Conservation (phyloP, 345 rosid species). For the Arabidopsis suecica region DNA sequence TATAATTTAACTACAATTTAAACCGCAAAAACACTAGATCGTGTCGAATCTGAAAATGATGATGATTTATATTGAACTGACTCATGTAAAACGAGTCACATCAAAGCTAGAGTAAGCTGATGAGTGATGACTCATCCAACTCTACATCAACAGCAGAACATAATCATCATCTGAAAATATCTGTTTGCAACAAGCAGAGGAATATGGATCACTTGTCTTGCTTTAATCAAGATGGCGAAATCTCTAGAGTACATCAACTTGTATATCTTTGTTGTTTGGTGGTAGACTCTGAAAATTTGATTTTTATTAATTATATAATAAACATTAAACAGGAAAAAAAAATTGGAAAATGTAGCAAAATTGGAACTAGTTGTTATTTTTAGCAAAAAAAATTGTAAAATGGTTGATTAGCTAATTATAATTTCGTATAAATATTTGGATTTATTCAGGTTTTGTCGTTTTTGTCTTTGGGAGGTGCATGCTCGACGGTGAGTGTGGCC, state of each 20-base stretch:
- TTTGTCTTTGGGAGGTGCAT: constrained; percentile 65
- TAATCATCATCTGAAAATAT: background rate
- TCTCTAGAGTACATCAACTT: constrained; percentile 20
- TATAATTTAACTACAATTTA: background rate
- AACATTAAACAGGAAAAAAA: background rate
- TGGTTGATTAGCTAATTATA: background rate
- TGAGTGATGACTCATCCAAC: constrained; percentile 12
- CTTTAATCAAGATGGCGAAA: background rate
- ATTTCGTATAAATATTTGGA: background rate
- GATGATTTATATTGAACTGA: background rate
- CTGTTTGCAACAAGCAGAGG: background rate
- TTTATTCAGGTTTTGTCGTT: constrained; percentile 55
- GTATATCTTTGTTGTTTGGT: background rate
- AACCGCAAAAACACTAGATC: background rate
- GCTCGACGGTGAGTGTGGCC: constrained; percentile 62
- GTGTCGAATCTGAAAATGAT: constrained; percentile 1
- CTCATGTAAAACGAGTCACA: background rate
- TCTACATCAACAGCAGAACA: background rate
- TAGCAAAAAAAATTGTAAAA: background rate
- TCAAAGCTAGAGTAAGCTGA: constrained; percentile 3
- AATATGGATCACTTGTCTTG: constrained; percentile 1
- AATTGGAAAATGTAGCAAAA: no score
- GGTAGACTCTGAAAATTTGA: background rate
- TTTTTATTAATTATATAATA: background rate
- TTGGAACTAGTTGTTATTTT: background rate